These are phyloP conservation scores for Daldinia sp. DNA, from an alignment of 2,329 filamentous ascomycete species.

Conservation along the genomic window DNA sequence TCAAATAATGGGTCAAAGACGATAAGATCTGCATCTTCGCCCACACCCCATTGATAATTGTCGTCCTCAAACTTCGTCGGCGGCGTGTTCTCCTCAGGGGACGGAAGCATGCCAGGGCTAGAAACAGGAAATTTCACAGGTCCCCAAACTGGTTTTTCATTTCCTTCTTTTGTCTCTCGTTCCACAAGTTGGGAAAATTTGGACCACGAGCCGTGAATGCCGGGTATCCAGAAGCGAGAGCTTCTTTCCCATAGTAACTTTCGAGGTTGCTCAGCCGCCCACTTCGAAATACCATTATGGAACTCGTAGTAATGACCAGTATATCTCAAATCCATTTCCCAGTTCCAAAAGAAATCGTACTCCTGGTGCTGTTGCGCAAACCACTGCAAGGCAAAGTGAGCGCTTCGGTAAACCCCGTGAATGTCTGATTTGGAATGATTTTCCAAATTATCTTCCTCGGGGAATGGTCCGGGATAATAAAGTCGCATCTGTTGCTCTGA, in stretches of 20 bases:
- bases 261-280: constrained; percentile 65
- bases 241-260: constrained; percentile 70
- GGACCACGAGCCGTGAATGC: constrained; percentile 63
- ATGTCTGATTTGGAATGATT: constrained; percentile 54
- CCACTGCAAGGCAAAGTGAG: constrained; percentile 56
- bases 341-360: constrained; percentile 59
- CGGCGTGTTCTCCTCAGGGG: constrained; percentile 65
- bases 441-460: constrained; percentile 60
- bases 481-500: constrained; percentile 72
- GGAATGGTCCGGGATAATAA: constrained; percentile 67
- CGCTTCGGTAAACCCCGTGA: constrained; percentile 61
- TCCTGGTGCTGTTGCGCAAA: constrained; percentile 56
- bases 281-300: constrained; percentile 61
- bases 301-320: constrained; percentile 62
- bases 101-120: constrained; percentile 60
- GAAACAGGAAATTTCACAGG: constrained; percentile 51
- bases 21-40: constrained; percentile 67
- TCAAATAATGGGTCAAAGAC: constrained; percentile 69
- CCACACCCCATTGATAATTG: constrained; percentile 66
- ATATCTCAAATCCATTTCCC: constrained; percentile 57
- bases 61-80: constrained; percentile 70
- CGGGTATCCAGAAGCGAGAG: constrained; percentile 67
- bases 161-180: constrained; percentile 54
- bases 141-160: constrained; percentile 66
- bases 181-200: constrained; percentile 65